phyloP scores from a whole-genome alignment of 106 monocot species.

The Apostasia shenzhenica region DNA sequence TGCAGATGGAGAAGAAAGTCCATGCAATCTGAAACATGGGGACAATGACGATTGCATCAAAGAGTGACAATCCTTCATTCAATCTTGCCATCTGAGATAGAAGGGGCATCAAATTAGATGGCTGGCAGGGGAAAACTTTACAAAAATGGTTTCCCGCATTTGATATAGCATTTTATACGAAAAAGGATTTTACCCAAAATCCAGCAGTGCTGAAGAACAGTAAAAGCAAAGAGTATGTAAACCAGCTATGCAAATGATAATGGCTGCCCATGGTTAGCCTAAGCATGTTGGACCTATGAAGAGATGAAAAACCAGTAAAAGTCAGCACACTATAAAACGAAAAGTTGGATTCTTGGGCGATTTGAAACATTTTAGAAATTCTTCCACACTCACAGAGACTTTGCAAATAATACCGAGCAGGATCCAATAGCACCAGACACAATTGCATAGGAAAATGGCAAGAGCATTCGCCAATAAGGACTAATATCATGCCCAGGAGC shows the following conservation, averaged over 20 bases:
- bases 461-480: slow-evolving; percentile 61
- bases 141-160: slow-evolving; percentile 1
- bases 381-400: slow-evolving; percentile 68
- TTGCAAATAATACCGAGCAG: slow-evolving; percentile 96
- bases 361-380: background rate
- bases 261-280: slow-evolving; percentile 75
- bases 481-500: slow-evolving; percentile 37
- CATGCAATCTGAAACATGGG: slow-evolving; percentile 99
- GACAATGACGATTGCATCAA: slow-evolving; percentile 94
- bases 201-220: slow-evolving; percentile 87
- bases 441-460: slow-evolving; percentile 92
- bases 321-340: background rate
- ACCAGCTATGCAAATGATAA: slow-evolving; percentile 88
- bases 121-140: slow-evolving; percentile 2
- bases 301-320: background rate
- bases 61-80: slow-evolving; percentile 95
- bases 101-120: slow-evolving; percentile 2
- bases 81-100: slow-evolving; percentile 81
- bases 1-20: slow-evolving; percentile 98
- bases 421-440: slow-evolving; percentile 97
- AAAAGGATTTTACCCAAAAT: slow-evolving; percentile 73
- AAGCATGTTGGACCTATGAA: slow-evolving; percentile 83
- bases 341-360: background rate
- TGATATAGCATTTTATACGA: background rate
- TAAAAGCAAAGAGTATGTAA: slow-evolving; percentile 84